A percentile compares a stretch with the other conserved stretches of the same genome.
These are phyloP conservation scores for Hypoxylon intermedium DNA, from an alignment of 495 filamentous ascomycete species.

Conservation along the genomic window DNA sequence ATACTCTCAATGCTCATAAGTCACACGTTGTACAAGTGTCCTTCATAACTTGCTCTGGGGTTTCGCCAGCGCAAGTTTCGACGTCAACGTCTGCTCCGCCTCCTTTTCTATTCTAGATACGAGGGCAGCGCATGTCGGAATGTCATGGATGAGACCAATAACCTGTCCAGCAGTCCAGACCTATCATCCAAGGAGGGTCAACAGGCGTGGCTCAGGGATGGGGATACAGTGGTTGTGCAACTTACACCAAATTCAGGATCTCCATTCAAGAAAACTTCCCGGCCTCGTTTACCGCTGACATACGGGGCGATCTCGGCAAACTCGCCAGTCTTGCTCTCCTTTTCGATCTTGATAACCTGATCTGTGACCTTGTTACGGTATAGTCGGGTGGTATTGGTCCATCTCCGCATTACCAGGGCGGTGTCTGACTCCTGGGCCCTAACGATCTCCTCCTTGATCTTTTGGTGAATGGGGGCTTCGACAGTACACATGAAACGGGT, in stretches of 20 bases:
- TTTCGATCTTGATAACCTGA: constrained; percentile 82
- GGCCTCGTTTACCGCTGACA: constrained; percentile 90
- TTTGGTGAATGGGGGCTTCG: constrained; percentile 89
- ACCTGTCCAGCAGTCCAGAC: constrained; percentile 72
- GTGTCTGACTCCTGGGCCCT: constrained; percentile 89
- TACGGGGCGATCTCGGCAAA: constrained; percentile 90
- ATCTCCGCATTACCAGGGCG: constrained; percentile 83
- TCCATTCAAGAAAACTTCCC: constrained; percentile 90
- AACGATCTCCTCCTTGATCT: constrained; percentile 93
- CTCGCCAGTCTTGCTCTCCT: constrained; percentile 82
- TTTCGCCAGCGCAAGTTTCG: constrained; percentile 47
- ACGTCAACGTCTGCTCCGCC: constrained; percentile 61
- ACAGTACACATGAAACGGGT: constrained; percentile 94
- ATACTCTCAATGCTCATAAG: not conserved
- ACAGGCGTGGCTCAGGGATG: not conserved
- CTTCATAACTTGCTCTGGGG: constrained; percentile 52
- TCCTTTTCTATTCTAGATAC: constrained; percentile 66
- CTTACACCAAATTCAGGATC: constrained; percentile 89
- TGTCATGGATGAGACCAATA: constrained; percentile 71
- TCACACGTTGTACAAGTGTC: constrained; percentile 1
- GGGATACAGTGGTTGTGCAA: constrained; percentile 32
- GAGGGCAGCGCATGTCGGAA: constrained; percentile 65
- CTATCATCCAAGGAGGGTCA: constrained; percentile 35
- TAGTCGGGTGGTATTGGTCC: constrained; percentile 90
- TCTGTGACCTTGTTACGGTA: constrained; percentile 88